Evolutionary conservation across 306 rosid genomes (phyloP), one percentile per base, ranked within the genome.

Genomic region (Cicer yamashitae): DNA sequence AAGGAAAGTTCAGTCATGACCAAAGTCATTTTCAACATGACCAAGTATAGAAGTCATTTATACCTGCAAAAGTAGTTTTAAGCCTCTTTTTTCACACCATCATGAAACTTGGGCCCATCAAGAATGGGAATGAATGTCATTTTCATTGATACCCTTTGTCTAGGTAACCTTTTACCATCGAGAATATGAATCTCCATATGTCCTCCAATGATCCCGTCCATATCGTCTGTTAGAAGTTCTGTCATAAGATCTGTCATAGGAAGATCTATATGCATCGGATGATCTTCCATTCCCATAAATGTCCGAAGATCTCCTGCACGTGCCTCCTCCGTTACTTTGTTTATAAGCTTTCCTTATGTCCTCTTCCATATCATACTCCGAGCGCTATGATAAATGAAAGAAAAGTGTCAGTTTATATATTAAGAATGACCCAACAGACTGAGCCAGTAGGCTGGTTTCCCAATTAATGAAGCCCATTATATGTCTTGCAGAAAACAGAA

Each of bases 341-440:
- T 84, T 88, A 30, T 81, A 41, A 61, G 86, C 65, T 81, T 84
- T 94, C 73, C 96, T 90, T 75, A 86, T 11, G 67, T 89, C 96
- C 90, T 94, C 96, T 68, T 91, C 94, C 58, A 90, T 50, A 84
- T 94, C 98, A 79, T 91, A 89, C 46, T 91, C 87, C 10, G 94
- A 76, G 34, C 96, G 94, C 98, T 94, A 52, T 20, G 45, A 79
- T 74, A 65, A 61, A 83, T 51, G 20, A 57, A 65, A 63, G 20
- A 2, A 77, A 37, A 72, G 13, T 14, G 40, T 78, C 74, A 77
- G 78, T 51, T 73, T 65, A 46, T 8, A 43, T 41, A 73, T 71
- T 48, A 68, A 59, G 25, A 79, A 47, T 41, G 48, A 64, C 45
- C 20, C 56, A 59, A 63, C 53, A 76, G 46, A 14, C 39, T 53